phyloP scores from a whole-genome alignment of 2,329 filamentous ascomycete species.

The Stenocarpella maydis region DNA sequence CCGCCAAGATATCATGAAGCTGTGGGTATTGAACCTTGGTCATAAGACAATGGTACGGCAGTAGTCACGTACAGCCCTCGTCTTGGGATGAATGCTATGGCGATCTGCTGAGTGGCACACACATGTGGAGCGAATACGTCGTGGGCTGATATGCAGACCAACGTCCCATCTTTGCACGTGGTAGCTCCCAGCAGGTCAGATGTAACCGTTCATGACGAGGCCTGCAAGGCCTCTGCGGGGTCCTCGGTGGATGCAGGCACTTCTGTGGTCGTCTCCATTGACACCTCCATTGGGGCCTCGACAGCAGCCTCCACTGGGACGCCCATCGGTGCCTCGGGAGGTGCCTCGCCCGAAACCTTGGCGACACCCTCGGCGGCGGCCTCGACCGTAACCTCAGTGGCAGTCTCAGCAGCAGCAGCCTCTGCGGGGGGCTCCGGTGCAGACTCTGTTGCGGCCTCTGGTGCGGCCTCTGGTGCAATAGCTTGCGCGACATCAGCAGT shows the following conservation, averaged over 20 bases:
- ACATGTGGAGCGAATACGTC: not conserved
- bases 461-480: not conserved
- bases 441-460: not conserved
- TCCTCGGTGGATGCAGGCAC: constrained; percentile 10
- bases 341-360: constrained; percentile 6
- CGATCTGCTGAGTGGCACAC: not conserved
- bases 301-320: not conserved
- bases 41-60: constrained; percentile 4
- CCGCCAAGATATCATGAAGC: constrained; percentile 20
- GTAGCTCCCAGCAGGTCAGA: constrained; percentile 2
- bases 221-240: constrained; percentile 10
- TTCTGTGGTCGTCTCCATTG: constrained; percentile 14
- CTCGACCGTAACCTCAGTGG: not conserved
- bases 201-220: not conserved
- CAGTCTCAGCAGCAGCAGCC: not conserved
- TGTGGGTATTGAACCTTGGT: not conserved
- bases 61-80: not conserved
- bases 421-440: not conserved
- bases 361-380: not conserved
- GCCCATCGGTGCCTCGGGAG: constrained; percentile 1
- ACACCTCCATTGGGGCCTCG: not conserved
- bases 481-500: constrained; percentile 14
- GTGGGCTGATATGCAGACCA: constrained; percentile 4
- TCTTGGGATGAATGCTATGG: not conserved
- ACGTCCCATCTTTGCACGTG: not conserved